Percentiles rank a stretch among this genome's conserved stretches.
These are phyloP conservation scores for Colletotrichum sp. DNA, from an alignment of 2,329 filamentous ascomycete species.

Conservation along the genomic window DNA sequence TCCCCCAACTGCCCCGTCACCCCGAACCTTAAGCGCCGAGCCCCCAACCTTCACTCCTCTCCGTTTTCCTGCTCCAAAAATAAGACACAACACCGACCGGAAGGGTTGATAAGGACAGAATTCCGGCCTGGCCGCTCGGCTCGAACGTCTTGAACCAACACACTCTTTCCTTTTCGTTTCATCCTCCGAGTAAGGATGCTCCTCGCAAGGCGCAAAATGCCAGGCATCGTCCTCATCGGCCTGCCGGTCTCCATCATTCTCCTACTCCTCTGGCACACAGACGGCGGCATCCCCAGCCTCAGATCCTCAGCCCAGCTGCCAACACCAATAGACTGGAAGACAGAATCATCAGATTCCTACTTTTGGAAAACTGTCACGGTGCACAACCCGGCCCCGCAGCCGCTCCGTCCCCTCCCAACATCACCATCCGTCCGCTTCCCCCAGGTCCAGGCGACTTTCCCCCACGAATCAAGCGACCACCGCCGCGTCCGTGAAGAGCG, in stretches of 20 bases:
- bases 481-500: slow-evolving; percentile 28
- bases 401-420: slow-evolving; percentile 34
- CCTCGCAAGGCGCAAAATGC: not conserved
- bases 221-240: not conserved
- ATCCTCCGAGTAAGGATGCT: not conserved
- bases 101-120: not conserved
- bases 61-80: not conserved
- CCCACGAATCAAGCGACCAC: slow-evolving; percentile 24
- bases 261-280: slow-evolving; percentile 4
- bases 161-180: fast-evolving
- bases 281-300: not conserved
- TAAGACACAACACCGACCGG: not conserved
- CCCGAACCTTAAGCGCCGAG: not conserved
- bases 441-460: slow-evolving; percentile 35
- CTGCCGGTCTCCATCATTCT: slow-evolving; percentile 5
- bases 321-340: not conserved
- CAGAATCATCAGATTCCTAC: not conserved
- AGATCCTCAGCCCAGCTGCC: not conserved
- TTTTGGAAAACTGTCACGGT: slow-evolving; percentile 25
- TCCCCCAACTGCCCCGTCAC: not conserved
- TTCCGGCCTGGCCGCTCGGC: slow-evolving; percentile 28
- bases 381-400: slow-evolving; percentile 22
- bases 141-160: slow-evolving; percentile 5
- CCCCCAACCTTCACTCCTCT: not conserved
- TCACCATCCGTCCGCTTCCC: slow-evolving; percentile 31